Conservation (phyloP, 106 monocot genomes). For the Dendrobium chrysotoxum region DNA sequence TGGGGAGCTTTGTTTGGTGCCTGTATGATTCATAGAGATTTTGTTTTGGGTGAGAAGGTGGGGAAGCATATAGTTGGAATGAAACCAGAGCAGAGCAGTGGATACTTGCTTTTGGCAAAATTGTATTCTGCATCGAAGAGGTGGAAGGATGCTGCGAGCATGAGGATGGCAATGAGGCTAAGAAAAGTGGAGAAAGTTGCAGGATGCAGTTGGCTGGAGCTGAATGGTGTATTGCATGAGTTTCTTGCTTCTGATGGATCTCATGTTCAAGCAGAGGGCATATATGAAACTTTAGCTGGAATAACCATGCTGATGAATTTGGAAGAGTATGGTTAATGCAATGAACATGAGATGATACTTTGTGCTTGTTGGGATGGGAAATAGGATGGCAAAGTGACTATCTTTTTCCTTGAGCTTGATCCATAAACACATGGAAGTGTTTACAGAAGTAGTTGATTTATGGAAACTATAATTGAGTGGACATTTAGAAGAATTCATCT, state of each 20-base stretch:
- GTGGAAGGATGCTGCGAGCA: constrained; percentile 18
- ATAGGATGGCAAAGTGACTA: too few relatives aligned
- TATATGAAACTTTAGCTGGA: constrained; percentile 15
- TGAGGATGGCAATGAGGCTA: constrained; percentile 14
- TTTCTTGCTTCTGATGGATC: constrained; percentile 21
- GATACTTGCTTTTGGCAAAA: constrained; percentile 19
- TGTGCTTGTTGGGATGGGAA: too few relatives aligned
- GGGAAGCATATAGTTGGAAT: constrained; percentile 14
- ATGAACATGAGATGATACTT: neutral
- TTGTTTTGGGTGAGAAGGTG: constrained; percentile 15
- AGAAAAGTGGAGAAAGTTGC: constrained; percentile 9
- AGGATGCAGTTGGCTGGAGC: constrained; percentile 27
- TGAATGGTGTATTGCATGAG: constrained; percentile 19
- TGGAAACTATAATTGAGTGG: too few relatives aligned
- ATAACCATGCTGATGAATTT: constrained; percentile 7
- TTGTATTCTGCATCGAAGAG: constrained; percentile 15
- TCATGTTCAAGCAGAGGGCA: constrained; percentile 15
- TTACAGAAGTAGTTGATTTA: too few relatives aligned
- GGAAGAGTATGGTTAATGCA: neutral
- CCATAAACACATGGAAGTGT: too few relatives aligned
- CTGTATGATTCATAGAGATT: constrained; percentile 24
- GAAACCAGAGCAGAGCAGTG: constrained; percentile 14
- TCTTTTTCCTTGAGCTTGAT: too few relatives aligned
- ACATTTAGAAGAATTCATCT: too few relatives aligned
- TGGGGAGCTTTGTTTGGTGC: constrained; percentile 44